phyloP scores from a whole-genome alignment of 169 alveolate genomes.

The Amoebophrya sp. region DNA sequence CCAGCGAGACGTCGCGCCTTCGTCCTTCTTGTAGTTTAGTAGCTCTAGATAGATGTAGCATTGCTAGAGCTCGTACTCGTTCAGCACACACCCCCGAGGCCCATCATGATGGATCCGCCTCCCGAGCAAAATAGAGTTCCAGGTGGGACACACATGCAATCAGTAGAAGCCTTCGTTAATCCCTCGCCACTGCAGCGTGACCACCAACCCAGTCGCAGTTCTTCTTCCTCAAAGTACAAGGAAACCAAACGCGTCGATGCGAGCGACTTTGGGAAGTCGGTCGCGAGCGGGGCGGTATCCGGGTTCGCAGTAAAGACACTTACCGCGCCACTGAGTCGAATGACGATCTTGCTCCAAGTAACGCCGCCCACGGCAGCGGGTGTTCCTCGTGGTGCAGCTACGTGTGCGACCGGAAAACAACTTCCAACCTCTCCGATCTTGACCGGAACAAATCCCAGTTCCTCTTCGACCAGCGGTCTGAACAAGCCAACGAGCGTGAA shows the following conservation, averaged over 20 bases:
- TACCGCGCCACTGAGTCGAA: constrained; percentile 20
- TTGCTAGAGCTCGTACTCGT: too few species aligned
- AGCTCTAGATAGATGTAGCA: too few species aligned
- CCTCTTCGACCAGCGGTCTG: not conserved
- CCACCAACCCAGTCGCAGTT: too few species aligned
- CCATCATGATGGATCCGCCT: too few species aligned
- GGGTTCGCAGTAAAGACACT: constrained; percentile 20
- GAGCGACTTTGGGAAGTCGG: not conserved
- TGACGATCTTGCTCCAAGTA: constrained; percentile 30
- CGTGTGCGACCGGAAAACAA: not conserved
- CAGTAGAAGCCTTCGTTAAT: too few species aligned
- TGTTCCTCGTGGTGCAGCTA: not conserved
- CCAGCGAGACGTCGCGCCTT: too few species aligned
- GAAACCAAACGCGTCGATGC: not conserved
- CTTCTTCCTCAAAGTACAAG: too few species aligned
- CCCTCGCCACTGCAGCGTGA: too few species aligned
- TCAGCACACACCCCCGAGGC: too few species aligned
- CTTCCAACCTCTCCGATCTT: not conserved
- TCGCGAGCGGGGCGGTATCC: not conserved
- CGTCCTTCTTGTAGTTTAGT: too few species aligned
- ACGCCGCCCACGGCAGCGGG: not conserved
- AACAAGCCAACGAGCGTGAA: not conserved
- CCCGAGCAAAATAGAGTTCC: too few species aligned
- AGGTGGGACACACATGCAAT: too few species aligned
- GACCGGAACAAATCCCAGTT: not conserved